Evolutionary conservation across 148 eudicot species (phyloP).

Genomic region (Cornus controversa): DNA sequence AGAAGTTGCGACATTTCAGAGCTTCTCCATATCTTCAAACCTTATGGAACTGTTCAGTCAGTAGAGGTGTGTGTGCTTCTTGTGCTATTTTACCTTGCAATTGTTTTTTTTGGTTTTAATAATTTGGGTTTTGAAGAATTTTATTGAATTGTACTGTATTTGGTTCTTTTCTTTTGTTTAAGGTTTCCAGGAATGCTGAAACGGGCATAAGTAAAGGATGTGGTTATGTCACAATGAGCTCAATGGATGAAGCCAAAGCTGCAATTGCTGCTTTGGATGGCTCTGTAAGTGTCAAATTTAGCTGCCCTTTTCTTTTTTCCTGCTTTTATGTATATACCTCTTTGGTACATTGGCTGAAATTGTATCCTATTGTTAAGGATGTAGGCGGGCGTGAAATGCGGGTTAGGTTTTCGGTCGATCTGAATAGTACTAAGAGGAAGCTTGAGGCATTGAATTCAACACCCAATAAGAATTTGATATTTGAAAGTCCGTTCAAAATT

Average conservation of each 20-base stretch:
- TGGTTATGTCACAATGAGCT: conserved; percentile 29
- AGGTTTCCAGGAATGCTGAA: conserved; percentile 22
- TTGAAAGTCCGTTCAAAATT: conserved; percentile 21
- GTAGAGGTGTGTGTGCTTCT: conserved; percentile 16
- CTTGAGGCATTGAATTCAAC: conserved; percentile 3
- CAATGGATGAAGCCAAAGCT: conserved; percentile 23
- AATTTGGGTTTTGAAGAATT: background rate
- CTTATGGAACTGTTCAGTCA: conserved; percentile 26
- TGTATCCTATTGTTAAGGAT: conserved; percentile 11
- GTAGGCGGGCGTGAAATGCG: conserved; percentile 25
- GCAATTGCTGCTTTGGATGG: conserved; percentile 28
- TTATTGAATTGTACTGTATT: background rate
- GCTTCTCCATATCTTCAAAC: conserved; percentile 13
- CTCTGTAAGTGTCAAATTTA: conserved; percentile 14
- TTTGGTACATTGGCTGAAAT: background rate
- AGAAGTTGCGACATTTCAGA: conserved; percentile 13
- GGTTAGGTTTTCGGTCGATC: conserved; percentile 16
- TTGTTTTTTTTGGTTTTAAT: background rate
- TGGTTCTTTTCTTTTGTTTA: background rate
- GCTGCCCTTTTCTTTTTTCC: background rate
- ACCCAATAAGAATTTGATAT: conserved; percentile 14
- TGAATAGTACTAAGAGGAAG: conserved; percentile 2
- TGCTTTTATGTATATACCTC: background rate
- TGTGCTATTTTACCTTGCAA: background rate
- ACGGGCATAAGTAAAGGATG: conserved; percentile 27